A percentile compares a stretch with the other conserved stretches of the same genome.
These are phyloP conservation scores for Chlorella sp. DNA, from an alignment of 139 green algal genomes.

Conservation along the genomic window DNA sequence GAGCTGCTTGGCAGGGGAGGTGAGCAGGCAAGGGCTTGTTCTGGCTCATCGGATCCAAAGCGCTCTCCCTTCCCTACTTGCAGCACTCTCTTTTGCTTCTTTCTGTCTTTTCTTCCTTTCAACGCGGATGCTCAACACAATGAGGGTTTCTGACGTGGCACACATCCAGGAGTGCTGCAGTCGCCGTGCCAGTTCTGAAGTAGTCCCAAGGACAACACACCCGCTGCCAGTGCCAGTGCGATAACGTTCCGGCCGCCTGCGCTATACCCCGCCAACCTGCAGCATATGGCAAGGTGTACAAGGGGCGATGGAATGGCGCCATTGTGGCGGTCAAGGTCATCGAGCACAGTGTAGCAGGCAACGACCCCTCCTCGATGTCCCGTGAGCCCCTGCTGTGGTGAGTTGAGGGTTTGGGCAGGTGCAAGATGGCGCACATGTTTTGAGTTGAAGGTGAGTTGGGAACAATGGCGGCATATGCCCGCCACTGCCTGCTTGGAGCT, in stretches of 20 bases:
- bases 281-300: slow-evolving; percentile 28
- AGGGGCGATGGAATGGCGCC: slow-evolving; percentile 45
- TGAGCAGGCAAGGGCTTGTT: neutral
- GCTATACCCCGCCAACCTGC: neutral
- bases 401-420: neutral
- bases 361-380: neutral
- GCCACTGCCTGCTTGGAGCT: no score
- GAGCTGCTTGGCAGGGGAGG: slow-evolving; percentile 28
- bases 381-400: slow-evolving; percentile 42
- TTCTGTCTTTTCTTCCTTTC: no score
- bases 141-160: no score
- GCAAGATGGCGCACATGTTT: neutral
- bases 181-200: no score
- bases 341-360: slow-evolving; percentile 32
- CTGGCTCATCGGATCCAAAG: no score
- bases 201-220: no score
- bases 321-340: slow-evolving; percentile 53
- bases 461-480: neutral
- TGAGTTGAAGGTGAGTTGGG: neutral
- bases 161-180: no score
- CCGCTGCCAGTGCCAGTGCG: no score
- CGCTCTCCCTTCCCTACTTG: neutral
- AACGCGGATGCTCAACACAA: no score
- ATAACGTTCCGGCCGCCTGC: neutral
- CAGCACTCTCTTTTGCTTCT: neutral